These are phyloP conservation scores for Lactarius akahatsu DNA, from an alignment of 768 basidiomycete genomes.

Conservation along the genomic window DNA sequence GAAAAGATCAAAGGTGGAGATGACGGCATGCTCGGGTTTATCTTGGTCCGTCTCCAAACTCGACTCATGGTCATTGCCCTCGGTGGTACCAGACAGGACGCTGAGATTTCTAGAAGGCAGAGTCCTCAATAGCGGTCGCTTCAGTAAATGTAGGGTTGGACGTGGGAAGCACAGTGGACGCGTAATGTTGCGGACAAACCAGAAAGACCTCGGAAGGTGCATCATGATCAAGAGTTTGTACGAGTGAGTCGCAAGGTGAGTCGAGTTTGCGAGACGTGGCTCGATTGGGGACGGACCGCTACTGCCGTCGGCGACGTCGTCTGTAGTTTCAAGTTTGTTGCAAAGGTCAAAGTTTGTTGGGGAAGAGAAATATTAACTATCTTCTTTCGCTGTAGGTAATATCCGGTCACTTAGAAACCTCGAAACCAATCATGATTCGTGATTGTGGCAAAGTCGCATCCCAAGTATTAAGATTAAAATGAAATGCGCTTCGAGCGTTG, in stretches of 20 bases:
- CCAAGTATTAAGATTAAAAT: background rate
- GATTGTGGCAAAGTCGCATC: background rate
- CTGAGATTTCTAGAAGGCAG: slow-evolving; percentile 11
- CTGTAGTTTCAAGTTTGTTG: background rate
- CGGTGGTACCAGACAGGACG: background rate
- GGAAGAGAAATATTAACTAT: background rate
- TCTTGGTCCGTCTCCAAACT: slow-evolving; percentile 7
- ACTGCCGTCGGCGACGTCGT: background rate
- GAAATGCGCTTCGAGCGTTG: background rate
- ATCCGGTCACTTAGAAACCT: background rate
- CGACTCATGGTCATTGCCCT: background rate
- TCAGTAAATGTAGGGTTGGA: background rate
- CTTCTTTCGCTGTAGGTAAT: background rate
- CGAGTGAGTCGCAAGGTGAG: too few relatives aligned
- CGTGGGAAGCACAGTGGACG: background rate
- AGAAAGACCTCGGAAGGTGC: slow-evolving; percentile 1
- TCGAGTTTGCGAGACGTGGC: background rate
- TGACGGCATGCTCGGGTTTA: slow-evolving; percentile 75
- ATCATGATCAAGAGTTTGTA: slow-evolving; percentile 1
- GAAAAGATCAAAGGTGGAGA: slow-evolving; percentile 91
- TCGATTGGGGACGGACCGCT: slow-evolving; percentile 10
- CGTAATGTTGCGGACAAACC: background rate
- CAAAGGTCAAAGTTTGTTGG: background rate
- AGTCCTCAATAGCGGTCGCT: background rate
- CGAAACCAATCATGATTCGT: background rate